Evolutionary conservation across 768 basidiomycete genomes (phyloP).

Genomic region (Agaricus sinodeliciosus): DNA sequence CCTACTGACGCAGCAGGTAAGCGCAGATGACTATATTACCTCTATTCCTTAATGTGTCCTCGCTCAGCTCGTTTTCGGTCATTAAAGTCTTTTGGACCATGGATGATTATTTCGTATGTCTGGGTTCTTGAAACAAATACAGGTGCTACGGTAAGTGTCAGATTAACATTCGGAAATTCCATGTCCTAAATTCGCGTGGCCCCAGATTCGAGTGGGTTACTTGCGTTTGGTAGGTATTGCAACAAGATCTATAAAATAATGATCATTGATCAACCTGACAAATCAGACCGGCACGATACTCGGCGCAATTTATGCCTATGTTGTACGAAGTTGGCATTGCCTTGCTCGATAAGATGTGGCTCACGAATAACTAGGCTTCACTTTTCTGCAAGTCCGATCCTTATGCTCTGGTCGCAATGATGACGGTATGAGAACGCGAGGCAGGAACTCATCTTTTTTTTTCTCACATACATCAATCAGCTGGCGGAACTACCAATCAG

Average conservation of each 20-base stretch:
- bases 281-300: slow-evolving; percentile 24
- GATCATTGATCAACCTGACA: not conserved
- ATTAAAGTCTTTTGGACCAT: slow-evolving; percentile 31
- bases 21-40: not conserved
- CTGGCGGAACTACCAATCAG: slow-evolving; percentile 37
- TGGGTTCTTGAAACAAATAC: slow-evolving; percentile 48
- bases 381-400: slow-evolving; percentile 33
- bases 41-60: not conserved
- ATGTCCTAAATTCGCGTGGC: too few species aligned
- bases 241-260: too few species aligned
- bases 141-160: slow-evolving; percentile 32
- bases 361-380: slow-evolving; percentile 23
- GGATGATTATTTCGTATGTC: slow-evolving; percentile 44
- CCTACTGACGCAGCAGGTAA: slow-evolving; percentile 27
- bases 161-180: not conserved
- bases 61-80: slow-evolving; percentile 32
- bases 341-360: not conserved
- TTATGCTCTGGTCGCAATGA: slow-evolving; percentile 31
- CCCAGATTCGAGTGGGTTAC: not conserved
- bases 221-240: not conserved
- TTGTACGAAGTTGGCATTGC: slow-evolving; percentile 15
- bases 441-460: not conserved
- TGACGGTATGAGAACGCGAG: slow-evolving; percentile 24
- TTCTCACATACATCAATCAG: slow-evolving; percentile 17
- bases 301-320: slow-evolving; percentile 26